Conservation (phyloP, 164 flowering plant genomes). For the Nymphaea thermarum region DNA sequence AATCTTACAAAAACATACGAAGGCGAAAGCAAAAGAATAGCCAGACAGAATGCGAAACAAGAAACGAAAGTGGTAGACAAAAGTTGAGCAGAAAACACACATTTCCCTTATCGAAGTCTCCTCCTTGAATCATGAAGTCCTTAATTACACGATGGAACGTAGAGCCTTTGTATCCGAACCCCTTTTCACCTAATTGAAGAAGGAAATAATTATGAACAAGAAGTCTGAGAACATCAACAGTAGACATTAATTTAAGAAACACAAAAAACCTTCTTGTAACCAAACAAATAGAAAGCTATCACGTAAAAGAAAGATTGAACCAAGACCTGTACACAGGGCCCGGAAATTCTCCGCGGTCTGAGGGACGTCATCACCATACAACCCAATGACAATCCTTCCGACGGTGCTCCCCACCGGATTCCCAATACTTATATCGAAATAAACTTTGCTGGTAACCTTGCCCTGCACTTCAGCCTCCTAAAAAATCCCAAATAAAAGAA, state of each 20-base stretch:
- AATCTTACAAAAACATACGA: too few species aligned
- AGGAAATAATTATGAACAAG: constrained; percentile 1
- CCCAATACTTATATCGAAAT: constrained; percentile 80
- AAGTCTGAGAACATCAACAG: not conserved
- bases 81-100: constrained; percentile 5
- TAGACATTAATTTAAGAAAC: not conserved
- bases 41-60: not conserved
- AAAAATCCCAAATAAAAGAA: constrained; percentile 6
- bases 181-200: constrained; percentile 64
- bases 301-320: not conserved
- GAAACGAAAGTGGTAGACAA: not conserved
- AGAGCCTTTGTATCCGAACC: constrained; percentile 87
- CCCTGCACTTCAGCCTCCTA: constrained; percentile 57
- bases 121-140: constrained; percentile 82
- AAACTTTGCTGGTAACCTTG: constrained; percentile 77
- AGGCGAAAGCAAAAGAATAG: too few species aligned
- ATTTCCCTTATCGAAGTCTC: constrained; percentile 31
- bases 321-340: constrained; percentile 84
- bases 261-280: not conserved
- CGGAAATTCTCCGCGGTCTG: constrained; percentile 93
- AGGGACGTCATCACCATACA: constrained; percentile 93
- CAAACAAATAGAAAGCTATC: not conserved
- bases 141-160: constrained; percentile 89
- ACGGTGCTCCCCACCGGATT: constrained; percentile 72
- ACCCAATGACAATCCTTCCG: constrained; percentile 88